Evolutionary conservation across 1,139 yeast species (phyloP), one percentile per base, ranked within the genome.

Genomic region (Hemisphaericaspora xylofermentans): DNA sequence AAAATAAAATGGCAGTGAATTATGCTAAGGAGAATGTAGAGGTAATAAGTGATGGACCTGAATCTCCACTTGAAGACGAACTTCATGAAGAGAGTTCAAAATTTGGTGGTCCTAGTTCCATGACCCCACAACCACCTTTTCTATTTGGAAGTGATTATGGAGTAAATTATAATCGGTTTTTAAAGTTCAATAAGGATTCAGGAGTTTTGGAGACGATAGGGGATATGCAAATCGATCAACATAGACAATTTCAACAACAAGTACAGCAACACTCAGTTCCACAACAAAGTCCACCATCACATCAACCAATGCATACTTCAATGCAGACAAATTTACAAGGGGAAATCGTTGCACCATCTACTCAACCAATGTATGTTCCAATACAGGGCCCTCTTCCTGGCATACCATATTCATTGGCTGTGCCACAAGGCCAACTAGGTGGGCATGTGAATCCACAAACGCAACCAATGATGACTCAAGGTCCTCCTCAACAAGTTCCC

Each of bases 11-110:
- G 57, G 77, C 77, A 0, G 76, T 72, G n/a, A 64, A 66, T 45
- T 67, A 68, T 48, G 78, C 77, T n/a, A 71, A 69, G 49, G 72
- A 66, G 34, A 63, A 70, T 45, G 74, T 69, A 3, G 71, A 66
- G 38, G 55, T 66, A 6, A 60, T 69, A 19, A 74, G 68, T 37
- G 72, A 68, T 12, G 33, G 17, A 6, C 19, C 33, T 6, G 9
- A 12, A 14, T 15, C 21, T 9, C 14, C 21, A 7, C 17, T 7
- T 7, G 21, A 16, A 12, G 22, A 29, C 8, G 21, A 16, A 2
- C 22, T n/a, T 5, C 9, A 5, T 16, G 33, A 29, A 16, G 17
- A 8, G 9, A 40, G 33, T 19, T 41, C 32, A 8, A 15, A n/a
- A 33, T 33, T 33, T 29, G 44, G 53, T 6, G 53, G 50, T n/a